These are phyloP conservation scores for Secale cereale DNA, from an alignment of 176 grass and related monocot species.

Conservation along the genomic window DNA sequence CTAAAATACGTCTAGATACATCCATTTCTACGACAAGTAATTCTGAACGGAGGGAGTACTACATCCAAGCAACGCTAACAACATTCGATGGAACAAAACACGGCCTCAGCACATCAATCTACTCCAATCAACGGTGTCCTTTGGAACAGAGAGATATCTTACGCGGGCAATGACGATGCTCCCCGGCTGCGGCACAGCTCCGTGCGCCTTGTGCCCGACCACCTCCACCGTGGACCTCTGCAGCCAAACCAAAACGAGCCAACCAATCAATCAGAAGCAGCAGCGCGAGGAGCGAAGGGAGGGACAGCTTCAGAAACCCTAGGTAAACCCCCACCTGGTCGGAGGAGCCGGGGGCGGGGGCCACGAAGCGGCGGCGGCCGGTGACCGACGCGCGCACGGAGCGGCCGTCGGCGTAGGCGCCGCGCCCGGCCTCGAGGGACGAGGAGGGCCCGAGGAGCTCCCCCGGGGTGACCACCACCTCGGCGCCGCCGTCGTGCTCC, in stretches of 20 bases:
- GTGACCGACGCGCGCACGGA: conserved; percentile 69
- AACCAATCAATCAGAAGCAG: not conserved
- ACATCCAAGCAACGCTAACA: not conserved
- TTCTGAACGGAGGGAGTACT: too few species aligned
- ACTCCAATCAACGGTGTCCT: not conserved
- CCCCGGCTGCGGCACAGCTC: conserved; percentile 75
- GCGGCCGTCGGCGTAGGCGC: conserved; percentile 73
- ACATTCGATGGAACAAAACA: not conserved
- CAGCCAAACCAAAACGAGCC: not conserved
- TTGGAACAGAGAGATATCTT: conserved; percentile 10
- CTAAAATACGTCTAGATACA: too few species aligned
- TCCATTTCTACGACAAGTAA: too few species aligned
- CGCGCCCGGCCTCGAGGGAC: conserved; percentile 52
- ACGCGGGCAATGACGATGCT: conserved; percentile 74
- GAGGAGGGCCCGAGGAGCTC: conserved; percentile 56
- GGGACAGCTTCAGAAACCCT: not conserved
- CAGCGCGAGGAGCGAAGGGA: not conserved
- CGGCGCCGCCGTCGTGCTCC: conserved; percentile 43
- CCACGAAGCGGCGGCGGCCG: conserved; percentile 49
- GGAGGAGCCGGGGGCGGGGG: conserved; percentile 49
- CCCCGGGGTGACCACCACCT: conserved; percentile 61
- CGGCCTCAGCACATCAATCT: not conserved
- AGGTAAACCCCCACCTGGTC: conserved; percentile 47
- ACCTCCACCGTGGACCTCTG: conserved; percentile 86
- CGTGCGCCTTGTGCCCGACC: conserved; percentile 79